Conservation (phyloP, 129 eudicot species). For the Heracleum sosnowskyi region DNA sequence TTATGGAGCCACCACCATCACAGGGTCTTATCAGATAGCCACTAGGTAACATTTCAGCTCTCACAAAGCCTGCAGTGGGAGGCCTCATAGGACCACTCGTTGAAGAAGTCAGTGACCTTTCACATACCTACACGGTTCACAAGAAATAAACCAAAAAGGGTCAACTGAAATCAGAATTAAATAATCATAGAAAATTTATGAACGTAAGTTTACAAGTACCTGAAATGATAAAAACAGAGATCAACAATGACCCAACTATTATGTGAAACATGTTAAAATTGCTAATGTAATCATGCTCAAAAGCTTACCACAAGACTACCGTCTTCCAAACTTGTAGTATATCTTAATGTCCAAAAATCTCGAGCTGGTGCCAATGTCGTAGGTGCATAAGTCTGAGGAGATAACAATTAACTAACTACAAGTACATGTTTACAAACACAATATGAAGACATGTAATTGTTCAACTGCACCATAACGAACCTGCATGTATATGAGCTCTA, state of each 20-base stretch:
- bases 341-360: conserved; percentile 49
- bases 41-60: conserved; percentile 79
- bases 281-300: background rate
- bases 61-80: conserved; percentile 43
- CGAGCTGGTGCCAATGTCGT: conserved; percentile 86
- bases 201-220: background rate
- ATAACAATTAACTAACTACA: background rate
- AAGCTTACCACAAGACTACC: conserved; percentile 13
- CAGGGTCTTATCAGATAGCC: conserved; percentile 85
- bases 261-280: background rate
- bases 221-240: background rate
- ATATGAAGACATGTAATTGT: background rate
- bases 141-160: background rate
- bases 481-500: conserved; percentile 47
- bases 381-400: conserved; percentile 58
- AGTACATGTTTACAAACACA: background rate
- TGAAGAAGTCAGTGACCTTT: conserved; percentile 66
- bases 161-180: background rate
- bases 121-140: conserved; percentile 47
- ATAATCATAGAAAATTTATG: background rate
- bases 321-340: conserved; percentile 1
- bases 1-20: conserved; percentile 86
- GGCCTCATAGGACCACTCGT: conserved; percentile 65
- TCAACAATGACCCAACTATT: background rate
- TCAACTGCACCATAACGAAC: conserved; percentile 9